Percentiles rank a stretch among this genome's conserved stretches.
Evolutionary conservation across 2,329 filamentous ascomycete species (phyloP).

Genomic region (Cercospora berteroae): DNA sequence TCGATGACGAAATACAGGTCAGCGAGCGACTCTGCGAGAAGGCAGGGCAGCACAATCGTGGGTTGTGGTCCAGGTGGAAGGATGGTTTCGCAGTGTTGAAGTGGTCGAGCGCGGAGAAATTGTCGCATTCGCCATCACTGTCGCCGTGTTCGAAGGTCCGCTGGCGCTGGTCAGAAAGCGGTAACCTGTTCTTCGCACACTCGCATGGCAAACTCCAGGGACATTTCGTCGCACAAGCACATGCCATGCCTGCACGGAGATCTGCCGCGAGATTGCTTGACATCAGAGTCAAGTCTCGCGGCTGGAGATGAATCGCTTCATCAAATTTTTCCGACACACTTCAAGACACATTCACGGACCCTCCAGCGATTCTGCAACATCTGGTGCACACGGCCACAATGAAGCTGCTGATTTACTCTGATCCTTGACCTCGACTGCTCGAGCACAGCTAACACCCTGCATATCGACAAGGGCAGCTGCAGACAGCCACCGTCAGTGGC

Average conservation of each 20-base stretch:
- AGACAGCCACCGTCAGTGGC: slow-evolving; percentile 2
- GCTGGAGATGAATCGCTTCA: neutral
- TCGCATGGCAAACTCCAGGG: neutral
- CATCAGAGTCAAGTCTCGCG: neutral
- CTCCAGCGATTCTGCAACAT: neutral
- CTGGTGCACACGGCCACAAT: neutral
- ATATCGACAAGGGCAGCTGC: neutral
- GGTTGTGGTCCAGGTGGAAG: neutral
- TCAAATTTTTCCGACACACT: neutral
- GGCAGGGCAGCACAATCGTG: neutral
- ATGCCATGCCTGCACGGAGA: neutral
- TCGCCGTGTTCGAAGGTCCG: neutral
- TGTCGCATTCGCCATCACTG: neutral
- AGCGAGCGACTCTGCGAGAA: neutral
- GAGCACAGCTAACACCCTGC: neutral
- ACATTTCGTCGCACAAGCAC: neutral
- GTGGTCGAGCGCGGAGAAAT: neutral
- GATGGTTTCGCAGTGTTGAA: neutral
- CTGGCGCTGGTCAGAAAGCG: neutral
- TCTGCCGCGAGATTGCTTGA: neutral
- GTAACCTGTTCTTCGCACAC: neutral
- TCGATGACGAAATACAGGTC: slow-evolving; percentile 2
- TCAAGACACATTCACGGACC: neutral
- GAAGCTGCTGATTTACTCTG: neutral
- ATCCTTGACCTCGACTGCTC: neutral